Evolutionary conservation across 176 grass and related monocot genomes (phyloP).

Genomic region (Aegilops sharonensis): DNA sequence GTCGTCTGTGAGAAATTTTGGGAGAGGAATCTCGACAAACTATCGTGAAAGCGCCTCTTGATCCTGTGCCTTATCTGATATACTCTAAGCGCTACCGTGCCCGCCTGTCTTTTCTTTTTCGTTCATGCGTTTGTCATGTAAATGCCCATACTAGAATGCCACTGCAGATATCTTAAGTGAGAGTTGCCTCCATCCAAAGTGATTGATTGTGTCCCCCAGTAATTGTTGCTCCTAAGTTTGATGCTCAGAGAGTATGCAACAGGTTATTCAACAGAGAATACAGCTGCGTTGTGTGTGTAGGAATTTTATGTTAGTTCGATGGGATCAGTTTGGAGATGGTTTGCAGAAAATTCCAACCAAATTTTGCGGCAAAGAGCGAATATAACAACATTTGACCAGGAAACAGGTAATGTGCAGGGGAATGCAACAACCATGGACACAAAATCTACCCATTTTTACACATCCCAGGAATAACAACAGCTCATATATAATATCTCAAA

Average conservation of each 20-base stretch:
- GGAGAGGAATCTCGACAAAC: constrained; percentile 26
- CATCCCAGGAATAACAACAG: background rate
- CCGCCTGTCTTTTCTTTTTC: background rate
- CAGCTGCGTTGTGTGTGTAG: too few relatives aligned
- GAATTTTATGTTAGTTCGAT: too few relatives aligned
- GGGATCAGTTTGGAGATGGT: background rate
- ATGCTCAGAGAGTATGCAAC: too few relatives aligned
- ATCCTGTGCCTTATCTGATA: constrained; percentile 35
- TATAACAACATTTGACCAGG: background rate
- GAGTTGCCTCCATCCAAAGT: too few relatives aligned
- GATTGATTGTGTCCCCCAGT: too few relatives aligned
- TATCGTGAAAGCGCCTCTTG: constrained; percentile 9
- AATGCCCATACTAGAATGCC: constrained; percentile 58
- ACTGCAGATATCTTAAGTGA: constrained; percentile 18
- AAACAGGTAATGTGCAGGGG: background rate
- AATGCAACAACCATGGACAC: background rate
- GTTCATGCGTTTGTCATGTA: constrained; percentile 40
- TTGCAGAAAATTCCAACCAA: background rate
- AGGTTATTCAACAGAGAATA: too few relatives aligned
- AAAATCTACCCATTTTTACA: background rate
- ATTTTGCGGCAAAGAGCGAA: background rate
- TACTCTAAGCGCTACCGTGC: background rate
- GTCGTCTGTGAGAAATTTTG: constrained; percentile 7
- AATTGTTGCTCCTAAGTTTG: too few relatives aligned
- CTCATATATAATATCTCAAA: background rate